phyloP scores from a whole-genome alignment of 164 flowering plant genomes.

The Dillenia turbinata region DNA sequence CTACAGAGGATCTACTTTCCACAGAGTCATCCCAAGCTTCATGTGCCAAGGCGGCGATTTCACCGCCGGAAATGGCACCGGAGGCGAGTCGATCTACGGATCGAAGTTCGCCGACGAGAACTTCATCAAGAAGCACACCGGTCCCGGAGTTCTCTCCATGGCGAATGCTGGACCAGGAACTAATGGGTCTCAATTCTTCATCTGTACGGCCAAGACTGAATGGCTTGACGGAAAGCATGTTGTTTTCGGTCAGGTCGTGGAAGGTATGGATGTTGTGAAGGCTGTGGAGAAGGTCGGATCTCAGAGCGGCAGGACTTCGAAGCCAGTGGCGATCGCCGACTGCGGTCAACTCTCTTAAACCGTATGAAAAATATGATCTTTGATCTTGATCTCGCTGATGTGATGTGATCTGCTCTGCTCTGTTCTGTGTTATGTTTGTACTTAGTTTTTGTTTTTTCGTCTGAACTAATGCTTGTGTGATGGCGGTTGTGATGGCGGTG shows the following conservation, averaged over 20 bases:
- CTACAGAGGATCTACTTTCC: conserved; percentile 36
- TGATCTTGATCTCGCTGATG: too few species aligned
- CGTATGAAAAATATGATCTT: too few species aligned
- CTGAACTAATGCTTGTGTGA: too few species aligned
- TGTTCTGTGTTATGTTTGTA: too few species aligned
- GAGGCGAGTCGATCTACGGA: conserved; percentile 48
- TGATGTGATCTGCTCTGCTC: neutral
- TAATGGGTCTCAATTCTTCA: conserved; percentile 46
- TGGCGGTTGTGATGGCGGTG: too few species aligned
- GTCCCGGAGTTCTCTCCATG: conserved; percentile 45
- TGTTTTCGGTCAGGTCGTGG: conserved; percentile 39
- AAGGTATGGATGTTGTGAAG: conserved; percentile 37
- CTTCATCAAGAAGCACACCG: conserved; percentile 48
- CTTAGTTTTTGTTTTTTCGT: too few species aligned
- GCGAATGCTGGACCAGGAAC: conserved; percentile 42
- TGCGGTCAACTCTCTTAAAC: conserved; percentile 33
- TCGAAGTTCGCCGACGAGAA: conserved; percentile 46
- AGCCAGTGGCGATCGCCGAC: conserved; percentile 33
- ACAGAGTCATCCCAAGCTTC: conserved; percentile 35
- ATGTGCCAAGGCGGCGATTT: conserved; percentile 51
- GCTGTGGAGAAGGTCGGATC: conserved; percentile 44
- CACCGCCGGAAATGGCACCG: conserved; percentile 43
- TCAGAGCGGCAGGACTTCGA: conserved; percentile 15
- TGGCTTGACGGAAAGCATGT: conserved; percentile 50
- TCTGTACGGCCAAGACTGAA: conserved; percentile 34